phyloP scores from a whole-genome alignment of 2,329 filamentous ascomycete genomes.

The Sporothrix pseudoabietina region DNA sequence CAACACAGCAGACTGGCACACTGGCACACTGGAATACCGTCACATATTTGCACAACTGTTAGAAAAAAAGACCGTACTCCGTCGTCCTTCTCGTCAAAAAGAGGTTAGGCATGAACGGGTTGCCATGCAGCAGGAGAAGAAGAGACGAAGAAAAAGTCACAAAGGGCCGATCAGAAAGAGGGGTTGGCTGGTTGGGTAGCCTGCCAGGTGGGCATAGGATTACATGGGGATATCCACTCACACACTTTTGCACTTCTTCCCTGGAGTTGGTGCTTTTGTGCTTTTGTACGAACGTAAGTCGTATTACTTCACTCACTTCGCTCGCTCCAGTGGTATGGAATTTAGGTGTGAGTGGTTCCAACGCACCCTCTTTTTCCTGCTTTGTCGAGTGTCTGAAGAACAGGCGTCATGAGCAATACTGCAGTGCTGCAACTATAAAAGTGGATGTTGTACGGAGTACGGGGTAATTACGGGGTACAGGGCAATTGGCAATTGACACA shows the following conservation, averaged over 20 bases:
- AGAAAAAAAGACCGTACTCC: neutral
- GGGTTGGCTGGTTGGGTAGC: neutral
- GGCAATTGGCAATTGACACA: neutral
- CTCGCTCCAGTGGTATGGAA: neutral
- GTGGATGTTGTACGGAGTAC: neutral
- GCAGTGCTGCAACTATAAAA: neutral
- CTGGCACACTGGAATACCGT: neutral
- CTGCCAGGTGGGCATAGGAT: neutral
- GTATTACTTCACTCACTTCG: neutral
- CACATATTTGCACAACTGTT: neutral
- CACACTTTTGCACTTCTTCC: conserved; percentile 13
- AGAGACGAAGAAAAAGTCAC: conserved; percentile 19
- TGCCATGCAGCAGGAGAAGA: neutral
- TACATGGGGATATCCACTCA: conserved; percentile 20
- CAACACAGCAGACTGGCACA: neutral
- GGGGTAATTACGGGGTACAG: neutral
- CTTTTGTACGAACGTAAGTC: too few species aligned
- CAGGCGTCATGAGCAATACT: neutral
- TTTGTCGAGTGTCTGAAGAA: neutral
- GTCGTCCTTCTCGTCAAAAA: neutral
- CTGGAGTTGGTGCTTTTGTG: neutral
- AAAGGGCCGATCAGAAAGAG: conserved; percentile 29
- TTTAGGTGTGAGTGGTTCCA: neutral
- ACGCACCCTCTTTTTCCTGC: neutral
- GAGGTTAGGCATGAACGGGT: neutral